These are phyloP conservation scores for Pleurotus ostreatus DNA, from an alignment of 768 basidiomycete genomes.

Conservation along the genomic window DNA sequence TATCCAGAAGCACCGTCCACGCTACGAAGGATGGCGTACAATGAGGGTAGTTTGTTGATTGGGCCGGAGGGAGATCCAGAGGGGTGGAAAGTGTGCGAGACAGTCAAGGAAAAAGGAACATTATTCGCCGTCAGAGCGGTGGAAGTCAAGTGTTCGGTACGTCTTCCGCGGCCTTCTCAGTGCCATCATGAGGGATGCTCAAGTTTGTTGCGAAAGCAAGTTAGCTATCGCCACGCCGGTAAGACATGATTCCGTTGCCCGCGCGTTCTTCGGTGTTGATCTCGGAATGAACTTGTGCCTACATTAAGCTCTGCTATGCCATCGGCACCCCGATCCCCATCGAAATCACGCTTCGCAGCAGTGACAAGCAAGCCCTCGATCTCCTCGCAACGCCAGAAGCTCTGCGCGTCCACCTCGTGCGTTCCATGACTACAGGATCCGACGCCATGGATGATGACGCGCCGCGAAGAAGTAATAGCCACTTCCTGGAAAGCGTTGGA, in stretches of 20 bases:
- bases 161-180: constrained; percentile 8
- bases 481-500: constrained; percentile 36
- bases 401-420: constrained; percentile 37
- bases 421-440: constrained; percentile 45
- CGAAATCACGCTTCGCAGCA: constrained; percentile 37
- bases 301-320: constrained; percentile 41
- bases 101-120: constrained; percentile 25
- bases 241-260: constrained; percentile 10
- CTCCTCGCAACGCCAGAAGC: constrained; percentile 37
- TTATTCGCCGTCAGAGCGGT: constrained; percentile 29
- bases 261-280: too few relatives aligned
- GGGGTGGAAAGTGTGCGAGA: constrained; percentile 31
- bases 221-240: constrained; percentile 48
- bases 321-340: constrained; percentile 51
- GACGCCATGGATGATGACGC: constrained; percentile 38
- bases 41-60: constrained; percentile 23
- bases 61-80: constrained; percentile 33
- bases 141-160: constrained; percentile 27
- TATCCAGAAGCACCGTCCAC: constrained; percentile 31
- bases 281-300: too few relatives aligned
- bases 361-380: constrained; percentile 47
- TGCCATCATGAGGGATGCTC: neutral
- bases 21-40: constrained; percentile 30
- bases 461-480: constrained; percentile 39
- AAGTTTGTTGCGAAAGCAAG: constrained; percentile 20